Percentiles rank a stretch among this genome's conserved stretches.
phyloP scores from a whole-genome alignment of 176 grass and related monocot species.

The Juncus inflexus region DNA sequence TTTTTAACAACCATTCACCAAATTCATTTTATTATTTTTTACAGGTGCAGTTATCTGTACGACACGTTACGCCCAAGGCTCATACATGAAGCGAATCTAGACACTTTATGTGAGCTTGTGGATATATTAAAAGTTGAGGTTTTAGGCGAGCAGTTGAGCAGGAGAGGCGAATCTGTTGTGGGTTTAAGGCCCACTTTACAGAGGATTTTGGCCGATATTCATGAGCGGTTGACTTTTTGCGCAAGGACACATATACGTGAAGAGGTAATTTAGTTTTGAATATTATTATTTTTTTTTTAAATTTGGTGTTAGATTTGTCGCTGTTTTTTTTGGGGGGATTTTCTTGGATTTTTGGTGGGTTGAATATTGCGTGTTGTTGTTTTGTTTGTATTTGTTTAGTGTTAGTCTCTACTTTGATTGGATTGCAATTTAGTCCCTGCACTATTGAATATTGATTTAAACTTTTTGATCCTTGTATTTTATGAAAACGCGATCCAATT shows the following conservation, averaged over 20 bases:
- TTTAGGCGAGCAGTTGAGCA: constrained; percentile 69
- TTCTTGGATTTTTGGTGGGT: too few species aligned
- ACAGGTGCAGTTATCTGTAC: constrained; percentile 88
- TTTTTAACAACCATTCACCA: constrained; percentile 3
- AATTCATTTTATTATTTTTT: neutral
- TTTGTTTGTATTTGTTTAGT: too few species aligned
- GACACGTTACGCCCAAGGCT: constrained; percentile 89
- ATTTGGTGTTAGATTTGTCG: too few species aligned
- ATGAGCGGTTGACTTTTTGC: constrained; percentile 93
- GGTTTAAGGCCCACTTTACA: constrained; percentile 72
- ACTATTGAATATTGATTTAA: too few species aligned
- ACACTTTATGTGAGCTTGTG: constrained; percentile 90
- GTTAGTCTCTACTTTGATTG: too few species aligned
- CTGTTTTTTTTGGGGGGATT: too few species aligned
- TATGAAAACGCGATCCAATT: too few species aligned
- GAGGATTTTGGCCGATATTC: constrained; percentile 91
- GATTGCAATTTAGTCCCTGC: too few species aligned
- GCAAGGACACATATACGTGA: constrained; percentile 88
- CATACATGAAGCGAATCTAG: constrained; percentile 92
- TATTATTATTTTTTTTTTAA: neutral
- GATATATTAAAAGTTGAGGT: constrained; percentile 96
- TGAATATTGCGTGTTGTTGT: too few species aligned
- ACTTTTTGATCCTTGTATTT: too few species aligned
- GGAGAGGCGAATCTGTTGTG: constrained; percentile 68
- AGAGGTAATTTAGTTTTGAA: constrained; percentile 45